A percentile compares a stretch with the other conserved stretches of the same genome.
These are phyloP conservation scores for Blastocystis sp. DNA, from an alignment of 352 stramenopile genomes.

Conservation along the genomic window DNA sequence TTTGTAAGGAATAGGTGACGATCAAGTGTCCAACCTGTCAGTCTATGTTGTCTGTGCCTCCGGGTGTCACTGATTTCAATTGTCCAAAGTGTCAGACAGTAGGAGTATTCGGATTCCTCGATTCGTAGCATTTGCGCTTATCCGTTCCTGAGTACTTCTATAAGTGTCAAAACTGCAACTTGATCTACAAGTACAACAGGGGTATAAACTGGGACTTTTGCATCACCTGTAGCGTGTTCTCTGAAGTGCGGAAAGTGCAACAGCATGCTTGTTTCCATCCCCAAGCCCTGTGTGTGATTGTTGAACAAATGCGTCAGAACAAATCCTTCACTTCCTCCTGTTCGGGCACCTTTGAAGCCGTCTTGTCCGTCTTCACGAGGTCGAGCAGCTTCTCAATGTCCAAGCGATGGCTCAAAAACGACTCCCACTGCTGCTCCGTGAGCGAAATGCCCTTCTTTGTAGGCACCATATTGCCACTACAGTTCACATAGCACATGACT, in stretches of 20 bases:
- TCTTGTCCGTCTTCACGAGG: background rate
- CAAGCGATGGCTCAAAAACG: conserved; percentile 3
- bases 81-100: conserved; percentile 5
- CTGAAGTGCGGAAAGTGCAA: conserved; percentile 17
- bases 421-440: conserved; percentile 45
- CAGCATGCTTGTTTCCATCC: background rate
- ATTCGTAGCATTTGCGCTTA: background rate
- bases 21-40: background rate
- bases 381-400: conserved; percentile 47
- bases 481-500: background rate
- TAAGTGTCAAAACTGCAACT: conserved; percentile 13
- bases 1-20: background rate
- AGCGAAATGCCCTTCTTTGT: conserved; percentile 27
- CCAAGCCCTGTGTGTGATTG: conserved; percentile 3
- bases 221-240: background rate
- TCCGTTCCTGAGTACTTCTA: conserved; percentile 5
- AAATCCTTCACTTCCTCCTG: conserved; percentile 26
- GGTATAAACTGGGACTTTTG: background rate
- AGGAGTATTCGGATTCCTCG: background rate
- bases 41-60: background rate
- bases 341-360: background rate
- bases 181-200: background rate
- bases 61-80: conserved; percentile 1
- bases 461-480: conserved; percentile 40
- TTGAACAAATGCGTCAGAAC: conserved; percentile 20